A percentile compares a stretch with the other conserved stretches of the same genome.
These are phyloP conservation scores for Aspergillus glaucus DNA, from an alignment of 2,329 filamentous ascomycete species.

Conservation along the genomic window DNA sequence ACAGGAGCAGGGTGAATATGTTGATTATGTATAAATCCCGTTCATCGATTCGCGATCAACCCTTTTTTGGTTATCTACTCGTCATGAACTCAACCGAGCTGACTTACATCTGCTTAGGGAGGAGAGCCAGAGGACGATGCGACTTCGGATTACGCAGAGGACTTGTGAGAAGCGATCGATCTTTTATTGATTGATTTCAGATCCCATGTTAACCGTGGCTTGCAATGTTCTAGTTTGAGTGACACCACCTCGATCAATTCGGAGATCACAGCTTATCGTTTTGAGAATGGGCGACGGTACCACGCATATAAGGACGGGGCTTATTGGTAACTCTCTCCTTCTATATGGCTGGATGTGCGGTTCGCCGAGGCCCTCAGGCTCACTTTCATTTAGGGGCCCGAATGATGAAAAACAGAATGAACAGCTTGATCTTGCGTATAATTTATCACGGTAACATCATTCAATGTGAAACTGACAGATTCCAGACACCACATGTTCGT, in stretches of 20 bases:
- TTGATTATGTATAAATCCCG: neutral
- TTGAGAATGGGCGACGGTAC: conserved; percentile 26
- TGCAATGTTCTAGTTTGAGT: conserved; percentile 6
- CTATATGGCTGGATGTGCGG: neutral
- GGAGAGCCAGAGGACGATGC: conserved; percentile 3
- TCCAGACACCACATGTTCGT: conserved; percentile 20
- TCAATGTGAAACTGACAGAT: neutral
- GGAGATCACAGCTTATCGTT: conserved; percentile 18
- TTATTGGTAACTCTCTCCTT: conserved; percentile 15
- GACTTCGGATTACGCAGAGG: conserved; percentile 11
- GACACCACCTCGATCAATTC: conserved; percentile 15
- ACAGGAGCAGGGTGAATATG: neutral
- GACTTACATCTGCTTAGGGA: neutral
- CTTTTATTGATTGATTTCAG: neutral
- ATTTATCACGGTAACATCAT: neutral
- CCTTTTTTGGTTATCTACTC: neutral
- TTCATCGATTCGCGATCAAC: neutral
- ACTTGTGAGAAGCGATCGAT: conserved; percentile 11
- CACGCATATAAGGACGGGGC: conserved; percentile 26
- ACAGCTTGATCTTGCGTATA: conserved; percentile 18
- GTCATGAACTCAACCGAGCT: neutral
- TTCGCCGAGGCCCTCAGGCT: neutral
- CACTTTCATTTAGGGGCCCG: conserved; percentile 10
- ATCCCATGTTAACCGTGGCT: neutral
- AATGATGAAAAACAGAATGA: conserved; percentile 21